Base-by-base conservation (phyloP, 768 basidiomycete genomes). In the Clathrus columnatus region DNA sequence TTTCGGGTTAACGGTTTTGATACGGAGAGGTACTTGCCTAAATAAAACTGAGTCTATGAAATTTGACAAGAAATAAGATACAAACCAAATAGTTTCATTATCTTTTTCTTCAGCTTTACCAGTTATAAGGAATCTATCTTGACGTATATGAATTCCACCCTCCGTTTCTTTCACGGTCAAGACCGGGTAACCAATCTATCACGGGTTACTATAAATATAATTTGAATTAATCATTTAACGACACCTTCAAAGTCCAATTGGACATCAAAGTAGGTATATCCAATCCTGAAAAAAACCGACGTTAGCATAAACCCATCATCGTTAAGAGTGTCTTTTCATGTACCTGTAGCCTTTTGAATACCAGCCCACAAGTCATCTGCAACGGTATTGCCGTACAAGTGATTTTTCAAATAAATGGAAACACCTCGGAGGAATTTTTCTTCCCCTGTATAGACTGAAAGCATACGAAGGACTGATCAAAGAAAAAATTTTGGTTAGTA, bases 71-170 rank as follows among this genome's bases (percentile, higher is more conserved):
- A 11, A 14, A 47, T 47, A 16, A 24, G n/a, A n/a, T 11, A 36
- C 66, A 16, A 59, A 86, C 94, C 94, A 97, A 57, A 90, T 75
- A 1, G 89, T 94, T 67, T 91, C 73, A 62, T 96, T 91, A 57
- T 96, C 89, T 65, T 89, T 81, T 7, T 81, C 79, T 62, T 84
- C 81, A 7, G 82, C 83, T 58, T 78, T 78, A 0, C 92, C 94
- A 0, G 84, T 87, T 65, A 90, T 87, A 48, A 98, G 73, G 78
- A 96, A 98, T 18, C 96, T 79, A 66, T 96, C 89, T 70, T 98
- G 96, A 29, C 83, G 81, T 51, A 98, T 76, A 55, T 74, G 77
- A 61, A 99, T 83, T 7, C 85, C 85, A 45, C 76, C 79, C 0
- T 73, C 67, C 11, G 75, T 78, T 69, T 97, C 93, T 1, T 81